Conservation (phyloP, 768 basidiomycete genomes). For the Bullera alba region DNA sequence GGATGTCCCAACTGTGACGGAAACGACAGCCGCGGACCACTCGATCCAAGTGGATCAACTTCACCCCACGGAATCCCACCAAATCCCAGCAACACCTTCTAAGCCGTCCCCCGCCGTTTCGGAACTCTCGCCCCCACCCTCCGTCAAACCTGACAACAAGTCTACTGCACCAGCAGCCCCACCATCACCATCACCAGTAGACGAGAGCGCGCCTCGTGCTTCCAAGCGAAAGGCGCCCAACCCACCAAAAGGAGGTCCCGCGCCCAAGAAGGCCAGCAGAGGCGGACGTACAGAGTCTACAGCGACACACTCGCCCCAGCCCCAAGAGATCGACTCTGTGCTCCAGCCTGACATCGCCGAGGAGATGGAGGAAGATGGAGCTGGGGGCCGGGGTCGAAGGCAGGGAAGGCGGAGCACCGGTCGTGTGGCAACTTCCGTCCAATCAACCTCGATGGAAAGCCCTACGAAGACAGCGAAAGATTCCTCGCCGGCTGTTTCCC, state of each 20-base stretch:
- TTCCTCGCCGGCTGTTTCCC: slow-evolving; percentile 25
- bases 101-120: no score
- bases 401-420: slow-evolving; percentile 2
- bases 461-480: slow-evolving; percentile 14
- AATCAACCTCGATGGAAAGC: slow-evolving; percentile 1
- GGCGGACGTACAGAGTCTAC: slow-evolving; percentile 1
- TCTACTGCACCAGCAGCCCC: neutral
- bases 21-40: neutral
- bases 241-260: slow-evolving; percentile 15
- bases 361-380: slow-evolving; percentile 14
- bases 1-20: neutral
- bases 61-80: no score
- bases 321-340: neutral
- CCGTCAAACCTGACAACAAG: neutral
- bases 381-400: slow-evolving; percentile 13
- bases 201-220: slow-evolving; percentile 2
- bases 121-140: neutral
- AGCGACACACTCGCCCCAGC: neutral
- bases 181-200: neutral
- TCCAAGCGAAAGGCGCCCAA: slow-evolving; percentile 22
- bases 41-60: neutral
- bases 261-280: slow-evolving; percentile 10
- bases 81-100: no score
- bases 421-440: neutral
- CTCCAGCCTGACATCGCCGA: slow-evolving; percentile 7